Conservation (phyloP, 192 early-diverging fungal genomes). For the Coemansia sp. region DNA sequence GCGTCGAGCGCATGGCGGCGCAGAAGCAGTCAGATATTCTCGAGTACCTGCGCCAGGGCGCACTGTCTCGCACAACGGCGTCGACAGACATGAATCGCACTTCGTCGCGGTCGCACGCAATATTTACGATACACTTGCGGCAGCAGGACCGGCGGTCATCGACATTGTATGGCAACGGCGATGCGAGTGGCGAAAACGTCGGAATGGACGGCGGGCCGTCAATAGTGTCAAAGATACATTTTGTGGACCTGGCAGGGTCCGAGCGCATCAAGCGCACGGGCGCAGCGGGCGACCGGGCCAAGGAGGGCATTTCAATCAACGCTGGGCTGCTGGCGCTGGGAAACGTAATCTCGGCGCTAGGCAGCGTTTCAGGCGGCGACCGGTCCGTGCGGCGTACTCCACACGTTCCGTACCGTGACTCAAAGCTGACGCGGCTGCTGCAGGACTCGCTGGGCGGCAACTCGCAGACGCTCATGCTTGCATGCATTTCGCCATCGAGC, state of each 20-base stretch:
- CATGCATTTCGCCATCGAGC: conserved; percentile 90
- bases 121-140: conserved; percentile 86
- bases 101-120: conserved; percentile 94
- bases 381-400: not conserved
- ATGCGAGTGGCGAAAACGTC: not conserved
- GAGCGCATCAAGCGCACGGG: conserved; percentile 94
- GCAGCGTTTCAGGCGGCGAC: conserved; percentile 52
- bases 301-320: conserved; percentile 98
- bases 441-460: conserved; percentile 97
- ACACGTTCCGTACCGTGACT: conserved; percentile 91
- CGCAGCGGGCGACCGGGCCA: conserved; percentile 88
- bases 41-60: conserved; percentile 66
- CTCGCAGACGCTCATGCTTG: conserved; percentile 93
- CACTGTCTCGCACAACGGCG: conserved; percentile 78
- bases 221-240: conserved; percentile 89
- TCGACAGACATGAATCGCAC: conserved; percentile 97
- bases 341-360: conserved; percentile 96
- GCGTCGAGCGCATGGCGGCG: conserved; percentile 77
- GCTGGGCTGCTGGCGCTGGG: conserved; percentile 93
- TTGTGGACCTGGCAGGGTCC: conserved; percentile 98
- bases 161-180: not conserved
- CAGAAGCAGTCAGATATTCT: conserved; percentile 68
- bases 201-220: conserved; percentile 12
- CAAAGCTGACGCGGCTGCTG: conserved; percentile 92
- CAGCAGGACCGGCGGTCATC: conserved; percentile 68